A percentile compares a stretch with the other conserved stretches of the same genome.
Conservation (phyloP, 768 basidiomycete species). For the Tephrocybe sp. region DNA sequence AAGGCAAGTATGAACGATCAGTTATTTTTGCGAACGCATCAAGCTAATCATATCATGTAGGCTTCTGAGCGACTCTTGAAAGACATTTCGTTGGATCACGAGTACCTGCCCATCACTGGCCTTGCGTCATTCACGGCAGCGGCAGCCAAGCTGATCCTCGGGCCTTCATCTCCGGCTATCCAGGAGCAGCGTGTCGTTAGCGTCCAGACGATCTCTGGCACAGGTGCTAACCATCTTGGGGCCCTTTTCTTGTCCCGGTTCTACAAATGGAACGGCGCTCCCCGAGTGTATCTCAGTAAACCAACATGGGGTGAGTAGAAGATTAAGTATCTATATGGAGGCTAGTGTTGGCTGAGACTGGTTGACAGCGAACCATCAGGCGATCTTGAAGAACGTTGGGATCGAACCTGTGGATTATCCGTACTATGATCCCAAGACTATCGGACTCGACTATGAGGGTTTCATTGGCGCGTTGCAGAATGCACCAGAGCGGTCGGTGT, state of each 20-base stretch:
- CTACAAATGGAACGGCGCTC: constrained; percentile 69
- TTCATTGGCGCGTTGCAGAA: constrained; percentile 56
- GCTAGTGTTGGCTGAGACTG: neutral
- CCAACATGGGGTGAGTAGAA: constrained; percentile 86
- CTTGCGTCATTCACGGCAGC: constrained; percentile 77
- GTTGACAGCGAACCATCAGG: constrained; percentile 77
- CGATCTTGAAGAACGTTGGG: constrained; percentile 88
- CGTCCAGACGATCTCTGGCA: constrained; percentile 94
- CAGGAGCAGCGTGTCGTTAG: constrained; percentile 69
- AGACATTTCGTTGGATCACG: constrained; percentile 79
- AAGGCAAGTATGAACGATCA: constrained; percentile 48
- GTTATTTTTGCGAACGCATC: neutral
- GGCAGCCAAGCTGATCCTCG: constrained; percentile 82
- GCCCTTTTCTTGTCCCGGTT: constrained; percentile 83
- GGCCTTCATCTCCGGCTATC: constrained; percentile 66
- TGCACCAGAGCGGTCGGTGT: constrained; percentile 76
- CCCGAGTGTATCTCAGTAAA: constrained; percentile 80
- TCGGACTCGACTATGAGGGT: constrained; percentile 78
- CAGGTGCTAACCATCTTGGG: constrained; percentile 92
- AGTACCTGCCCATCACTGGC: constrained; percentile 91
- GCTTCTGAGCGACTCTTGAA: constrained; percentile 69
- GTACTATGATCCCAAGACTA: constrained; percentile 92
- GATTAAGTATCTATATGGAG: neutral
- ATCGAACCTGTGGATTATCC: constrained; percentile 84
- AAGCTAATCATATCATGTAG: constrained; percentile 33